phyloP scores from a whole-genome alignment of 1,284 basidiomycete genomes.

The Papiliotrema fonsecae region DNA sequence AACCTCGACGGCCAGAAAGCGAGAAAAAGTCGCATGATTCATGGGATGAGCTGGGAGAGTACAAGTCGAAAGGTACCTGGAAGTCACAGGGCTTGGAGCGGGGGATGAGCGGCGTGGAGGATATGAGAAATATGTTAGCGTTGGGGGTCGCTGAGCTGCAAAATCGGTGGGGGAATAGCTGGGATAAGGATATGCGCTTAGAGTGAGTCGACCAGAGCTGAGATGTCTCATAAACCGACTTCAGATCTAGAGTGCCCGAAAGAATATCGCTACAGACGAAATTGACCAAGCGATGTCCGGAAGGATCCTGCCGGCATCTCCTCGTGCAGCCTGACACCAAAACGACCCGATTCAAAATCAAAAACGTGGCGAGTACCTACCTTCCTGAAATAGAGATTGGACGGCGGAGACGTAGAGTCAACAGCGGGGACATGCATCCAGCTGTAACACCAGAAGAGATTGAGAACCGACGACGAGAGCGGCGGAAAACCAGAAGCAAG shows the following conservation, averaged over 20 bases:
- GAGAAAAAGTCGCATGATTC: slow-evolving; percentile 7
- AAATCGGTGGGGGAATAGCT: slow-evolving; percentile 75
- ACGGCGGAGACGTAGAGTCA: slow-evolving; percentile 30
- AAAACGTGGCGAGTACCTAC: slow-evolving; percentile 89
- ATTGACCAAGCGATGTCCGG: slow-evolving; percentile 86
- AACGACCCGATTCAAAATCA: slow-evolving; percentile 92
- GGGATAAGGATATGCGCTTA: slow-evolving; percentile 62
- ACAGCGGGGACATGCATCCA: slow-evolving; percentile 4
- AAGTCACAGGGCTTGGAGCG: slow-evolving; percentile 17
- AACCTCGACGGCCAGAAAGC: background rate
- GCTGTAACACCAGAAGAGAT: slow-evolving; percentile 13
- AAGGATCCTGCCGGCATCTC: slow-evolving; percentile 76
- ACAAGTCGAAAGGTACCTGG: slow-evolving; percentile 36
- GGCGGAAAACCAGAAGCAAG: slow-evolving; percentile 14
- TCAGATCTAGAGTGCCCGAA: slow-evolving; percentile 73
- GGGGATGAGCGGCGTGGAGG: slow-evolving; percentile 35
- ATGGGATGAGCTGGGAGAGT: slow-evolving; percentile 41
- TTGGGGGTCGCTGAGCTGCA: slow-evolving; percentile 61
- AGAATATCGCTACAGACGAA: slow-evolving; percentile 90
- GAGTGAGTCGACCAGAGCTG: slow-evolving; percentile 53
- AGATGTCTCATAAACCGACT: background rate
- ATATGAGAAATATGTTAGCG: slow-evolving; percentile 58
- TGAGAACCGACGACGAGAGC: slow-evolving; percentile 19
- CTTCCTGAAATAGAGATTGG: slow-evolving; percentile 78
- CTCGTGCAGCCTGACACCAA: slow-evolving; percentile 98